These are phyloP conservation scores for Paspalum vaginatum DNA, from an alignment of 176 grass and related monocot genomes.

Conservation along the genomic window DNA sequence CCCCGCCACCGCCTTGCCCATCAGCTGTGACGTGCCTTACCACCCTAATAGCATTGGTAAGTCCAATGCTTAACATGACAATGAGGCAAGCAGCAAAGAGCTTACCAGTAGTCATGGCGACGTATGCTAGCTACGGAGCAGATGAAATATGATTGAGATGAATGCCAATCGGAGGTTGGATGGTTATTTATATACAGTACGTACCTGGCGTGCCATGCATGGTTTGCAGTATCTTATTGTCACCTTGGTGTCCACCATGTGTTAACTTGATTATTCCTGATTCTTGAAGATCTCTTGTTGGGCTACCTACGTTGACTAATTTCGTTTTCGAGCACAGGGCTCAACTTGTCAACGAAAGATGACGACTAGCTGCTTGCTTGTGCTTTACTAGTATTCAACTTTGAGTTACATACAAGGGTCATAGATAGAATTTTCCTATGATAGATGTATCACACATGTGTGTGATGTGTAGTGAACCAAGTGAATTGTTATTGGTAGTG, in stretches of 20 bases:
- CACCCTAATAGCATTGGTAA: slow-evolving; percentile 24
- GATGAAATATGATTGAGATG: neutral
- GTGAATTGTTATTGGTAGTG: no score
- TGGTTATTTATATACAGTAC: slow-evolving; percentile 14
- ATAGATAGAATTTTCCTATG: no score
- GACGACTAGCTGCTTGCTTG: neutral
- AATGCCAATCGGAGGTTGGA: neutral
- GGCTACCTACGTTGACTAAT: neutral
- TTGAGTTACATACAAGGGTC: no score
- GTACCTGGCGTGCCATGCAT: neutral
- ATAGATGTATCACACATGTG: no score
- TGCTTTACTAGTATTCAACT: neutral
- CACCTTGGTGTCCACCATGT: neutral
- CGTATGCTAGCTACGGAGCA: neutral
- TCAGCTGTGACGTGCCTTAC: slow-evolving; percentile 20
- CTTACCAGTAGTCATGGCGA: slow-evolving; percentile 18
- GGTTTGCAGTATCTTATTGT: neutral
- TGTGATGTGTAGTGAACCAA: no score
- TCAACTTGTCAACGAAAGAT: neutral
- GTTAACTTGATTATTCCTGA: neutral
- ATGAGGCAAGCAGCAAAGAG: neutral
- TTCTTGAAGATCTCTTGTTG: neutral
- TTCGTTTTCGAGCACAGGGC: neutral
- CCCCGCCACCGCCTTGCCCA: neutral
- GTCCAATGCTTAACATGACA: slow-evolving; percentile 10